Evolutionary conservation across 148 eudicot species (phyloP), one percentile per base, ranked within the genome.

Genomic region (Nepenthes gracilis): DNA sequence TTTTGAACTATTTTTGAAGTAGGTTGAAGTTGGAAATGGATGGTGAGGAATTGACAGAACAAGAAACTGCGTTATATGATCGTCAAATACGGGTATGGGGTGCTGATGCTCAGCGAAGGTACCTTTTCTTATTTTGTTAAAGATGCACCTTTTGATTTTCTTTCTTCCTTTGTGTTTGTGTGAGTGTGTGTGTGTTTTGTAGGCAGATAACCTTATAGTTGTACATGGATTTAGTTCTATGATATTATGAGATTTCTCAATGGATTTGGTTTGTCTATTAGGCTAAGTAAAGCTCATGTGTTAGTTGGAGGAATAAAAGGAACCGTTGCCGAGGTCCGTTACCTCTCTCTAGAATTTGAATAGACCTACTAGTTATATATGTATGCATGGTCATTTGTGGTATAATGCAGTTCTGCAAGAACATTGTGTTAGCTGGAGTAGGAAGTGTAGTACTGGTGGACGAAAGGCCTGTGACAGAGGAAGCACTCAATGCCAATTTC

Each of bases 61-160:
- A 89, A 59, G 99, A 94, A 70, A 94, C 99, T 33, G 99, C 99
- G 4, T 77, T 94, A 33, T 94, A 89, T 55, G 99, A 94, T 75
- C 99, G 99, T 57, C 99, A 94, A 68, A 94, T 94, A 75, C 82
- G 99, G 82, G 97, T 94, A 48, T 94, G 99, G 95, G 99, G 97
- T 13, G 97, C 90, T 54, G 95, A 89, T 70, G 99, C 95, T 59
- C 97, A 94, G 67, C 78, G 95, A 74, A 83, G 97, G 99, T 87
- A 69, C 45, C 43, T 9, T 64, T 35, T 2, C 33, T 1, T 36
- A 1, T 9, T 1, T 51, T 1, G 33, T 55, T 35, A 33, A 32
- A 1, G 9, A 33, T 55, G n/a, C 32, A 1, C 8, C 12, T 4
- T 52, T 13, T 52, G 8, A n/a, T 52, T n/a, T 14, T 55, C 5